Conservation (phyloP, 139 green algal species). For the Asterochloris sp. region DNA sequence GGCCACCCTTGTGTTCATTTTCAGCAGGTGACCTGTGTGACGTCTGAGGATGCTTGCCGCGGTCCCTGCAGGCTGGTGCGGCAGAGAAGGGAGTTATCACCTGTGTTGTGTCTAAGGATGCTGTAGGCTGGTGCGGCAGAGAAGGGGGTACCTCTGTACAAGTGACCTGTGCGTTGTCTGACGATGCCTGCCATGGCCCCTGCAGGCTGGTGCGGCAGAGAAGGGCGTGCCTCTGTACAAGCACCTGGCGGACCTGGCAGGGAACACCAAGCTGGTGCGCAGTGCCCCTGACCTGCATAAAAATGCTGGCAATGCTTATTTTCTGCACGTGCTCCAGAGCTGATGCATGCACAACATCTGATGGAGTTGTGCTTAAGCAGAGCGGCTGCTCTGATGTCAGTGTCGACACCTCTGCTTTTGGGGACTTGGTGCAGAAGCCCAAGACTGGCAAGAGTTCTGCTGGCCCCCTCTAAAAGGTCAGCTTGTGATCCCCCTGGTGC, state of each 20-base stretch:
- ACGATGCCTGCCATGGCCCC: background rate
- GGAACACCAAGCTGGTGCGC: conserved; percentile 88
- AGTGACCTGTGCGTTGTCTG: too few species aligned
- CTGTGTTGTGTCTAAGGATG: background rate
- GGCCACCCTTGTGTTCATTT: background rate
- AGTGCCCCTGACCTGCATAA: background rate
- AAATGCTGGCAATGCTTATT: background rate
- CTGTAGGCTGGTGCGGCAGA: conserved; percentile 88
- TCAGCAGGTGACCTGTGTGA: conserved; percentile 31
- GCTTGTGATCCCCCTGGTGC: background rate
- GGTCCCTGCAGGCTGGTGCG: conserved; percentile 72
- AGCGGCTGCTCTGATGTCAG: too few species aligned
- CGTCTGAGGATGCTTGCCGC: background rate
- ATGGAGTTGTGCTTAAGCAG: too few species aligned
- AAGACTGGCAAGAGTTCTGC: too few species aligned
- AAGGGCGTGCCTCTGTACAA: conserved; percentile 95
- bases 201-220: conserved; percentile 87
- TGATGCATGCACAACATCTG: background rate
- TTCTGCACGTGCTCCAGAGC: background rate
- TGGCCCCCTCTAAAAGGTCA: background rate
- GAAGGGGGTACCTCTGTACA: conserved; percentile 95
- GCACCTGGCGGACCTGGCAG: conserved; percentile 90
- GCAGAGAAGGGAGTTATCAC: conserved; percentile 83
- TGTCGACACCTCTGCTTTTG: background rate
- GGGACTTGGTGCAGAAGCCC: background rate